phyloP scores from a whole-genome alignment of 1,284 basidiomycete species.

The Mycena sp. region DNA sequence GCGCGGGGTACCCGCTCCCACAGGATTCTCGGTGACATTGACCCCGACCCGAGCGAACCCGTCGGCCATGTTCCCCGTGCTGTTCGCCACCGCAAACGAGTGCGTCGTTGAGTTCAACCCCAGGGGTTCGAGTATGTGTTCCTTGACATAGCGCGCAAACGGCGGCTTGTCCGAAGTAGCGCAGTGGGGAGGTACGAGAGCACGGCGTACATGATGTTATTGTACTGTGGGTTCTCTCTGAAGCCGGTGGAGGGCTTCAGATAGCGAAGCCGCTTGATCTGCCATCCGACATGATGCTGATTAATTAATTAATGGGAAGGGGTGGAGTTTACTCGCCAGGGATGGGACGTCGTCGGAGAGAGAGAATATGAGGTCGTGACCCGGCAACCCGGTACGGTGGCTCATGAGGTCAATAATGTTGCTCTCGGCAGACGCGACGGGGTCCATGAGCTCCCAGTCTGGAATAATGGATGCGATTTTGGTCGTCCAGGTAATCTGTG shows the following conservation, averaged over 20 bases:
- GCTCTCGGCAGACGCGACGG: conserved; percentile 29
- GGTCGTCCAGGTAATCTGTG: conserved; percentile 33
- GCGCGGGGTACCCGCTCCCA: no score
- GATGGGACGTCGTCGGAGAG: background rate
- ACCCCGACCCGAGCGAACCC: conserved; percentile 22
- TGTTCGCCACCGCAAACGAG: conserved; percentile 18
- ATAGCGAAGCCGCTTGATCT: background rate
- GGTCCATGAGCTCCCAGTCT: conserved; percentile 33
- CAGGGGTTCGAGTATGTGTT: conserved; percentile 32
- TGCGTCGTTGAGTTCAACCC: conserved; percentile 32
- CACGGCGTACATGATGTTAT: conserved; percentile 28
- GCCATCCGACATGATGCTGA: background rate
- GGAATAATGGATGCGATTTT: conserved; percentile 31
- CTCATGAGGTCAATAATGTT: conserved; percentile 35
- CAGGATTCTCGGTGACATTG: conserved; percentile 19
- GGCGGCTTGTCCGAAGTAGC: conserved; percentile 20
- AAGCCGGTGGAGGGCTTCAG: no score
- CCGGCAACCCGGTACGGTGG: conserved; percentile 34
- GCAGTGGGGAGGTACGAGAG: conserved; percentile 30
- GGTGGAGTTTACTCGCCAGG: no score
- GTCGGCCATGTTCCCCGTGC: conserved; percentile 27
- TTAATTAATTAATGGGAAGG: background rate
- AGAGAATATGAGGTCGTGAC: conserved; percentile 29
- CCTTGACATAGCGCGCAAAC: conserved; percentile 31
- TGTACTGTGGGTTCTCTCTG: conserved; percentile 21